Evolutionary conservation across 1,139 yeast species (phyloP).

Genomic region (Wickerhamomyces sp.): DNA sequence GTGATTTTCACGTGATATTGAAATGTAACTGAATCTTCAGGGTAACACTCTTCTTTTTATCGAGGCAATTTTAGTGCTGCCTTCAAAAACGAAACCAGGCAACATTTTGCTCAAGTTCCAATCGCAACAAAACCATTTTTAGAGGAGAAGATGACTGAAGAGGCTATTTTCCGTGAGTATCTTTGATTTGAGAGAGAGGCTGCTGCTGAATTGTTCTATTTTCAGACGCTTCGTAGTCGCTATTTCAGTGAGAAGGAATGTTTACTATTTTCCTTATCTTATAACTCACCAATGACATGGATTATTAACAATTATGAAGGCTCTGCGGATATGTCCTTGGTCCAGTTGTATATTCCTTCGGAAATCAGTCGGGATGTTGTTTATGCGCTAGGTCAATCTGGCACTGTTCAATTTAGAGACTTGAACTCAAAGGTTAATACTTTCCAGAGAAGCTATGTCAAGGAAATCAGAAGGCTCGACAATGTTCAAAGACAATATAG

Average conservation of each 20-base stretch:
- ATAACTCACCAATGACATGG: neutral
- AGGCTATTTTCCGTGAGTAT: conserved; percentile 44
- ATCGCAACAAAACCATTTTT: neutral
- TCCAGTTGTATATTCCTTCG: conserved; percentile 87
- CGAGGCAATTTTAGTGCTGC: no score
- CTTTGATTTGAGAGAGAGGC: neutral
- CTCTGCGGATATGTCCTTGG: conserved; percentile 93
- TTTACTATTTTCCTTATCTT: neutral
- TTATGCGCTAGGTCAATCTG: conserved; percentile 73
- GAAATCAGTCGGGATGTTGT: conserved; percentile 89
- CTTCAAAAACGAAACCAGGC: neutral
- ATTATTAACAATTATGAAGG: conserved; percentile 26
- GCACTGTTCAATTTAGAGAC: conserved; percentile 86
- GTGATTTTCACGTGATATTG: no score
- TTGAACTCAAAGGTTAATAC: conserved; percentile 72
- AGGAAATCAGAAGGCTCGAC: conserved; percentile 69
- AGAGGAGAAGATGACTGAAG: conserved; percentile 33
- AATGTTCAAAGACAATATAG: conserved; percentile 56
- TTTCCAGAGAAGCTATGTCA: conserved; percentile 84
- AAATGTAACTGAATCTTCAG: no score
- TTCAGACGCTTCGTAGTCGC: neutral
- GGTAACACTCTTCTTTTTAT: no score
- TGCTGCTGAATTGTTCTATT: neutral
- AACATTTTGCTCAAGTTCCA: neutral
- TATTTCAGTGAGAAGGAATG: neutral